These are phyloP conservation scores for Plicaturopsis crispa DNA, from an alignment of 768 basidiomycete species.

Conservation along the genomic window DNA sequence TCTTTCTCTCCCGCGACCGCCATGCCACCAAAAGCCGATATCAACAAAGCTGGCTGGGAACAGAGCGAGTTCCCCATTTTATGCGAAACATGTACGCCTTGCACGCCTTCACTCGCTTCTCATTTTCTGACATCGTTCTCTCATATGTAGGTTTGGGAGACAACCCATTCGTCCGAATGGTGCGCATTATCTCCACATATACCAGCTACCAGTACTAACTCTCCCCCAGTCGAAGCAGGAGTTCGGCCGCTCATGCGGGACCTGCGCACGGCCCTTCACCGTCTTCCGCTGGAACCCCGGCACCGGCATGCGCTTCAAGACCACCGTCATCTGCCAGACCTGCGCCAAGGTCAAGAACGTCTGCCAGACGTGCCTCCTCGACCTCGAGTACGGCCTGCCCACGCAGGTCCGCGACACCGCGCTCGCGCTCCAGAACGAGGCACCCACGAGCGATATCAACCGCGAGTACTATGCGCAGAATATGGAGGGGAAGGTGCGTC, in stretches of 20 bases:
- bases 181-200: constrained; percentile 32
- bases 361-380: constrained; percentile 95
- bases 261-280: constrained; percentile 93
- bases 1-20: no score
- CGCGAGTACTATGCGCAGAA: constrained; percentile 93
- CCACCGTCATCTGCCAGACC: constrained; percentile 95
- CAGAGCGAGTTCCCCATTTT: constrained; percentile 91
- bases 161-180: constrained; percentile 95
- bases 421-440: constrained; percentile 73
- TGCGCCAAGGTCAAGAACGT: constrained; percentile 95
- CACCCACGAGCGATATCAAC: constrained; percentile 96
- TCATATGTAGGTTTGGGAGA: constrained; percentile 78
- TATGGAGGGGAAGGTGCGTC: constrained; percentile 72
- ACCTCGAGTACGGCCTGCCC: constrained; percentile 92
- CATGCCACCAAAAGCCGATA: constrained; percentile 81
- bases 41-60: constrained; percentile 94
- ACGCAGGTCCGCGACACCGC: constrained; percentile 98
- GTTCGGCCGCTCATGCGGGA: constrained; percentile 92
- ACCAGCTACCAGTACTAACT: no score
- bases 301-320: constrained; percentile 87
- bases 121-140: constrained; percentile 1
- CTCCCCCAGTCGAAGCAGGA: constrained; percentile 84
- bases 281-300: constrained; percentile 99
- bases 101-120: constrained; percentile 2
- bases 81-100: constrained; percentile 77